Base-by-base conservation (phyloP, 495 filamentous ascomycete genomes). In the Amorphotheca resinae region DNA sequence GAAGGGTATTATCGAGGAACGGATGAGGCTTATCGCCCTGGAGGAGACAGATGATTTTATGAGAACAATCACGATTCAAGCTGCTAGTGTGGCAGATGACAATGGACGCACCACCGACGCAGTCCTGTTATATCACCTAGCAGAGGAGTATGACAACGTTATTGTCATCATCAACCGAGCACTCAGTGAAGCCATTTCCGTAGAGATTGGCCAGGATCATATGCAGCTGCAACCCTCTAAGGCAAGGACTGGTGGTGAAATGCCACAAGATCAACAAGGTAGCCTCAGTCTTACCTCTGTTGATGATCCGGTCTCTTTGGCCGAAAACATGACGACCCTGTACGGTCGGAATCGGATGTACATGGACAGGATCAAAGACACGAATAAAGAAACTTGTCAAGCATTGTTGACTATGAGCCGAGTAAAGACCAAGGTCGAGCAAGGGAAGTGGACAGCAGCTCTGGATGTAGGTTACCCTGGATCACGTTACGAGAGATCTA, bases 121-220 rank as follows among this genome's bases (percentile, higher is more conserved):
- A 1, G 89, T 95, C 4, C 69, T 99, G 35, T 65, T 99, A 30
- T 95, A 91, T 56, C 88, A 96, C 59, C 72, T 99, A 26, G 88
- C 89, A 0, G 84, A 84, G 53, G 86, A 99, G 54, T 96, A 93
- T 57, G 87, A 96, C 51, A 83, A 74, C 44, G 93, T 95, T 31
- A 76, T 95, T 42, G 64, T 73, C 32, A 88, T 95, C 50, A 75
- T 95, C 49, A 95, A 89, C 60, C 79, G 85, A 22, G 78, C 87
- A n/a, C 67, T 96, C 21, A 88, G 87, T 17, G 87, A 95, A 57
- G 80, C 84, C 22, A 74, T 95, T 45, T 74, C 82, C 12, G 67
- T 86, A 9, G 84, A 93, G 42, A 66, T 95, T 36, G 87, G 86
- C 35, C 74, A 84, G 48, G 77, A 84, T 34, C 72, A 74, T 15